Percentiles rank a stretch among this genome's conserved stretches.
phyloP scores from a whole-genome alignment of 2,329 filamentous ascomycete species.

The Claviceps digitariae region DNA sequence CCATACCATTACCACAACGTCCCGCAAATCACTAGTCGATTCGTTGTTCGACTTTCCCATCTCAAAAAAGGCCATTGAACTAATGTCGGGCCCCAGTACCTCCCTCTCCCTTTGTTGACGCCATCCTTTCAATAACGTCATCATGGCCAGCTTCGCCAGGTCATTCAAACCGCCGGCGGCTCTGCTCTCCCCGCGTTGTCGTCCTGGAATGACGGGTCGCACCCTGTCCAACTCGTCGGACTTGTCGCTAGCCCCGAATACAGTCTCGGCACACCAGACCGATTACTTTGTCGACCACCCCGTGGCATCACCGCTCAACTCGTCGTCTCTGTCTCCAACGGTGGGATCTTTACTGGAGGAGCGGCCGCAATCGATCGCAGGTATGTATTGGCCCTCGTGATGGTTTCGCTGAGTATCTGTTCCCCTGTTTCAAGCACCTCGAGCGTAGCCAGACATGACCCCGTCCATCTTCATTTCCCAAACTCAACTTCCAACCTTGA shows the following conservation, averaged over 20 bases:
- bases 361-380: not conserved
- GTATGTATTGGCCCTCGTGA: not conserved
- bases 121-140: not conserved
- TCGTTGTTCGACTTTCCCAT: not conserved
- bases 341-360: conserved; percentile 3
- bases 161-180: conserved; percentile 33
- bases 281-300: conserved; percentile 18
- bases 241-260: conserved; percentile 20
- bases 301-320: conserved; percentile 15
- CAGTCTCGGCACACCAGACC: conserved; percentile 10
- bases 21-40: not conserved
- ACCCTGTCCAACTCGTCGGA: conserved; percentile 35
- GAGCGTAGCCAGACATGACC: not conserved
- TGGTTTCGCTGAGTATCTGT: not conserved
- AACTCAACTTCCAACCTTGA: not conserved
- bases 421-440: not conserved
- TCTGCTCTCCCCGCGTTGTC: conserved; percentile 28
- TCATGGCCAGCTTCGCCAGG: conserved; percentile 36
- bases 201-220: conserved; percentile 29
- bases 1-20: not conserved
- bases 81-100: not conserved
- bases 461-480: not conserved
- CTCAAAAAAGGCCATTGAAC: not conserved
- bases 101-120: not conserved
- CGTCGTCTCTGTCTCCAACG: conserved; percentile 12